Conservation (phyloP, 805 yeast genomes). For the Nakazawaea ernobii region DNA sequence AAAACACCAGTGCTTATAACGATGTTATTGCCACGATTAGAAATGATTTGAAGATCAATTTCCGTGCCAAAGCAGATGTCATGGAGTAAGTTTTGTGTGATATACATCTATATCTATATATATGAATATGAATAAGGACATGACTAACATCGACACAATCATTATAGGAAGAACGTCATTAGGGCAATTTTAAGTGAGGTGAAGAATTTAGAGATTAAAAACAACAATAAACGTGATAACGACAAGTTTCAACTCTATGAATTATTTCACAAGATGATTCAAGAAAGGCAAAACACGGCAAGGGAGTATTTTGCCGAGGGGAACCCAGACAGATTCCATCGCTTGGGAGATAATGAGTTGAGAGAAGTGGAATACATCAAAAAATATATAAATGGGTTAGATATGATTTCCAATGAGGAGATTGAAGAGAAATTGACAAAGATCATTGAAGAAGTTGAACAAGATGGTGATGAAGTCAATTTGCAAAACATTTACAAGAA, state of each 20-base stretch:
- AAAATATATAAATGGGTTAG: conserved; percentile 27
- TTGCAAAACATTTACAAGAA: conserved; percentile 22
- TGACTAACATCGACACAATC: neutral
- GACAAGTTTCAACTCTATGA: conserved; percentile 28
- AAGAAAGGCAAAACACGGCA: conserved; percentile 34
- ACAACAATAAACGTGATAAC: conserved; percentile 18
- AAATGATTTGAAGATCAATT: conserved; percentile 27
- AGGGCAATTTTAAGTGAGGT: conserved; percentile 33
- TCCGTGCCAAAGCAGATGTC: conserved; percentile 27
- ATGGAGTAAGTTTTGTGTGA: conserved; percentile 24
- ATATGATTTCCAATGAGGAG: conserved; percentile 31
- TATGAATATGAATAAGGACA: neutral
- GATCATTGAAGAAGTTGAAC: conserved; percentile 22
- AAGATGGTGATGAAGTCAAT: conserved; percentile 18
- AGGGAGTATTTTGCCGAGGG: conserved; percentile 30
- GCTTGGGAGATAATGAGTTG: conserved; percentile 30
- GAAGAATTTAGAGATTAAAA: conserved; percentile 31
- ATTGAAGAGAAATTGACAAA: conserved; percentile 24
- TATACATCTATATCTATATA: neutral
- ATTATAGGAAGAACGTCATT: conserved; percentile 29
- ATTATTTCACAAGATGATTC: conserved; percentile 30
- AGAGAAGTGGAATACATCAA: conserved; percentile 30
- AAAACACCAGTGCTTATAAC: conserved; percentile 23
- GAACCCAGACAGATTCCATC: conserved; percentile 34
- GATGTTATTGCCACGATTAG: conserved; percentile 21